Evolutionary conservation across 2,329 filamentous ascomycete genomes (phyloP), one percentile per base, ranked within the genome.

Genomic region (Akanthomyces muscarius): DNA sequence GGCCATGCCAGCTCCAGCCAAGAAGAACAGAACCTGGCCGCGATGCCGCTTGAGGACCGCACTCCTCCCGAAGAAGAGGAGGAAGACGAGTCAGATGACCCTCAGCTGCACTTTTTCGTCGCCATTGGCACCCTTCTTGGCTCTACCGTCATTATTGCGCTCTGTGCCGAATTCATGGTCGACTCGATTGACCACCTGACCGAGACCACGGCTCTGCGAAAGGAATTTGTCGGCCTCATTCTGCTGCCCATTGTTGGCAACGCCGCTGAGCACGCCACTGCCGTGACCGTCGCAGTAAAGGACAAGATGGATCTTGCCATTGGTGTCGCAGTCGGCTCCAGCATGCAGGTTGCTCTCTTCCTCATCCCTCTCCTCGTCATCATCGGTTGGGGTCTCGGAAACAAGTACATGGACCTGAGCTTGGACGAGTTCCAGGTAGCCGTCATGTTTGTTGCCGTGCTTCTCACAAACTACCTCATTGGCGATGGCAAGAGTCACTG

Each of bases 391-490:
- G 87, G 86, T 66, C 86, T 92, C 82, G 83, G 78, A 44, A 74
- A 84, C 65, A 86, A 88, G 65, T 81, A 86, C 1, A 94, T 94
- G 91, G 91, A 87, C 23, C 83, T 96, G 5, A 89, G 89, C 73
- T 95, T 97, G 72, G 91, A 96, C 71, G 87, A 87, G 0, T 97
- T 97, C 80, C 91, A 97, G 77, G 88, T 97, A 16, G 89, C 92
- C 25, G 88, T 90, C 47, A 78, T 96, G 47, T 96, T 96, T 68
- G 90, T 95, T 14, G 87, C 91, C 2, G 90, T 91, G 0, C 85
- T 96, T 48, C 82, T 96, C 41, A 90, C 93, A 63, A 96, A 96
- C 72, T 96, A 96, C 72, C 77, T 96, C 50, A 91, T 96, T 55
- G 82, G 88, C 23, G 91, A 96, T 69, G 92, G 91, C 36, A 86